These are phyloP conservation scores for Tricholomella constricta DNA, from an alignment of 768 basidiomycete species.

Conservation along the genomic window DNA sequence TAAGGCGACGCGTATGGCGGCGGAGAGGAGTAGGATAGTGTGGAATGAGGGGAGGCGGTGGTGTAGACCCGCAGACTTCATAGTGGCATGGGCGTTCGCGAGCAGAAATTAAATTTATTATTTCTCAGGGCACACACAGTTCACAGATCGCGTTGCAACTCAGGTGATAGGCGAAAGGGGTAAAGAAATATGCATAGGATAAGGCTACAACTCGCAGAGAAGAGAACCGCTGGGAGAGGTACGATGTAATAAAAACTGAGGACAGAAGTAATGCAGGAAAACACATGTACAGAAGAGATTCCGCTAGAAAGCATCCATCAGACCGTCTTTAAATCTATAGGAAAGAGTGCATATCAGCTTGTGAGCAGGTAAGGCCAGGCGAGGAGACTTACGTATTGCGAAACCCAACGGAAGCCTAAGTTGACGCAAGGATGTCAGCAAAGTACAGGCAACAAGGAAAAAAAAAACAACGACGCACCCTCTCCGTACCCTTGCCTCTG, in stretches of 20 bases:
- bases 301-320: slow-evolving; percentile 6
- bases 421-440: slow-evolving; percentile 14
- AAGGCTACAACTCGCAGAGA: slow-evolving; percentile 10
- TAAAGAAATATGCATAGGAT: slow-evolving; percentile 8
- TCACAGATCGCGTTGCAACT: too few relatives aligned
- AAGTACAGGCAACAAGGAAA: background rate
- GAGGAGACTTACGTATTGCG: slow-evolving; percentile 81
- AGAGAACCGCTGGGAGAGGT: slow-evolving; percentile 6
- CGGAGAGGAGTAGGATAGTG: slow-evolving; percentile 53
- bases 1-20: slow-evolving; percentile 63
- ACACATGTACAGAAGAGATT: slow-evolving; percentile 3
- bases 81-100: slow-evolving; percentile 17
- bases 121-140: too few relatives aligned
- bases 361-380: background rate
- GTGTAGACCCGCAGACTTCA: slow-evolving; percentile 19
- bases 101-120: background rate
- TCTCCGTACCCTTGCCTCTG: slow-evolving; percentile 99
- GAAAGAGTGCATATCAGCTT: background rate
- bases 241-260: background rate
- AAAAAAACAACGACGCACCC: slow-evolving; percentile 48
- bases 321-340: slow-evolving; percentile 38
- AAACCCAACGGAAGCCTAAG: slow-evolving; percentile 92
- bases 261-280: background rate
- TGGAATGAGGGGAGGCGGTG: slow-evolving; percentile 43
- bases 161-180: too few relatives aligned